Evolutionary conservation across 1,284 basidiomycete species (phyloP).

Genomic region (Rhodotorula glutinis): DNA sequence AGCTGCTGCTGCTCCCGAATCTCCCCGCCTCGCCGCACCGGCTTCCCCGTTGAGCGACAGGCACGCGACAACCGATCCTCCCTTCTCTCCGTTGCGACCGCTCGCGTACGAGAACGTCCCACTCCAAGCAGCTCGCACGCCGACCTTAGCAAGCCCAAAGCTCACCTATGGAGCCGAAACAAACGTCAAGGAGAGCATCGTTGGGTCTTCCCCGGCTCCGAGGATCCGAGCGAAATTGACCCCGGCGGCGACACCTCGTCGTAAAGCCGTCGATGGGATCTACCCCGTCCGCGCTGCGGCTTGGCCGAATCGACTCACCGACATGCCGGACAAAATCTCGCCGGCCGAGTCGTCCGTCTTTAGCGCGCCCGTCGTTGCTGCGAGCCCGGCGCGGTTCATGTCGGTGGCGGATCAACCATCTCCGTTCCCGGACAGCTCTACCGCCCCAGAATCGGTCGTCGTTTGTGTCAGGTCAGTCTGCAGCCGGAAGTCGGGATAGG

Average conservation of each 20-base stretch:
- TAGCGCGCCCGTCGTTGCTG: neutral
- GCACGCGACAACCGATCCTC: no score
- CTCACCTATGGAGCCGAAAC: neutral
- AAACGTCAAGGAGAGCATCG: neutral
- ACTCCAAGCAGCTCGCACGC: no score
- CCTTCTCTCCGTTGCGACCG: no score
- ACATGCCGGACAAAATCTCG: neutral
- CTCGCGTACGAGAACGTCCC: no score
- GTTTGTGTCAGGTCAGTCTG: neutral
- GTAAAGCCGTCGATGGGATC: conserved; percentile 38
- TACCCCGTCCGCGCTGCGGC: conserved; percentile 36
- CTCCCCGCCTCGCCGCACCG: no score
- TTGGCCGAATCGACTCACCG: conserved; percentile 9
- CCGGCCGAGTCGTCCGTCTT: neutral
- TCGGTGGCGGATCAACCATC: no score
- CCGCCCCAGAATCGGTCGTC: neutral
- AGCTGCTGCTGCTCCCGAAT: no score
- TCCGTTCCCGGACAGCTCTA: neutral
- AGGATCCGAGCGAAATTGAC: conserved; percentile 41
- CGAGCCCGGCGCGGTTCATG: conserved; percentile 6
- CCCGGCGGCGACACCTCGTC: conserved; percentile 35
- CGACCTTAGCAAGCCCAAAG: no score
- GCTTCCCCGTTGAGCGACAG: no score
- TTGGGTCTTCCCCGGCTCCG: conserved; percentile 22
- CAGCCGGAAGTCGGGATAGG: no score